Evolutionary conservation across 495 filamentous ascomycete species (phyloP), one percentile per base, ranked within the genome.

Genomic region (Staphylotrichum tortipilum): DNA sequence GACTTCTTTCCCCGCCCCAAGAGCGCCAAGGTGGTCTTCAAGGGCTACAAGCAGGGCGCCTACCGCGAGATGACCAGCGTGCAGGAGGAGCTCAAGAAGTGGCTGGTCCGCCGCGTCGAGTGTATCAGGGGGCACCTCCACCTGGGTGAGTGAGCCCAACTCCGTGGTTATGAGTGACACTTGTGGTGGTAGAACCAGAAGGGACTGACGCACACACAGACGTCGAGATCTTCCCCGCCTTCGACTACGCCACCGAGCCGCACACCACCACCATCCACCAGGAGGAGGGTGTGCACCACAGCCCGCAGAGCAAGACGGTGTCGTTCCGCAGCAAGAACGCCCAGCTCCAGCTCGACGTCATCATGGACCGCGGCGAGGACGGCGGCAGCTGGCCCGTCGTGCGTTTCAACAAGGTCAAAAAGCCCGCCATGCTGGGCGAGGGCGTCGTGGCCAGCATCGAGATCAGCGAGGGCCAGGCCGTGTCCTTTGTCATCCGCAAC

Each of bases 1-100:
- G 84, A 88, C 57, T 88, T 84, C 68, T 88, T 88, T 45, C 83
- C 83, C 3, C 70, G 79, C 0, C 78, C 79, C 0, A 79, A 73
- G 60, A 65, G 55, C 35, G 59, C 71, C 38, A 64, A 63, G 17
- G 66, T 72, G 28, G 43, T 69, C 12, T 60, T 64, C 47, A 72
- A 68, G 36, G 66, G 66, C 8, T 55, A 66, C 11, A 70, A 72
- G 56, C 69, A 72, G 52, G 66, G 59, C 43, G 67, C 73, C 15
- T 79, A 73, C 43, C 73, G 76, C 7, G 75, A 79, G 59, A 69
- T 69, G 44, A 68, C 64, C 14, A 66, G 45, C 24, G 71, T 76
- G 6, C 73, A 68, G 37, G 74, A 78, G 45, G 75, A 78, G 60
- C 58, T 79, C 41, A 79, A 79, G 68, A 70, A 70, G 47, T 79